Evolutionary conservation across 2,329 filamentous ascomycete species (phyloP).

Genomic region (Dothiorella sarmentorum): DNA sequence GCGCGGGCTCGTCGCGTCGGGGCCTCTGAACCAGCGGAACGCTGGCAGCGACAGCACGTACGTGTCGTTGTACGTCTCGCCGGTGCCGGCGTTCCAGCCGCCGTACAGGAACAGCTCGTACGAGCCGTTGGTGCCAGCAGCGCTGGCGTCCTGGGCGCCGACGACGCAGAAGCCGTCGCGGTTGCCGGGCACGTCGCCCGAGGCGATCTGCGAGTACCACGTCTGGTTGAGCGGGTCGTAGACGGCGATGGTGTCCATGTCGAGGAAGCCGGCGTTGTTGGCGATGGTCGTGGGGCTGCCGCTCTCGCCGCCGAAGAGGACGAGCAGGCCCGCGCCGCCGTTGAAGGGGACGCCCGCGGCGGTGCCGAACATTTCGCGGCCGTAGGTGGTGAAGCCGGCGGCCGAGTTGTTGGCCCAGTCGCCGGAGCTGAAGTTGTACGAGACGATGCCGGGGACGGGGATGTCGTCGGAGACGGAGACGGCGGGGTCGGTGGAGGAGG

Average conservation of each 20-base stretch:
- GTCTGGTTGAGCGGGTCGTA: not conserved
- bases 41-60: not conserved
- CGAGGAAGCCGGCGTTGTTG: not conserved
- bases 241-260: not conserved
- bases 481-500: not conserved
- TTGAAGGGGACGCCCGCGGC: not conserved
- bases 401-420: not conserved
- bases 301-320: constrained; percentile 3
- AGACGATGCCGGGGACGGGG: constrained; percentile 2
- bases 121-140: not conserved
- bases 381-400: not conserved
- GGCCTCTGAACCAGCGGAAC: constrained; percentile 5
- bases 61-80: not conserved
- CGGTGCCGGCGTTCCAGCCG: not conserved
- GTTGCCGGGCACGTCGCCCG: not conserved
- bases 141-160: not conserved
- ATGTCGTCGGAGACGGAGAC: not conserved
- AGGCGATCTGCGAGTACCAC: constrained; percentile 6
- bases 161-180: constrained; percentile 2
- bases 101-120: not conserved
- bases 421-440: not conserved
- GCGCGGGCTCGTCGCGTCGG: not conserved
- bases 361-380: not conserved
- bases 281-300: not conserved
- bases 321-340: not conserved